These are phyloP conservation scores for Aurantiochytrium sp. DNA, from an alignment of 108 stramenopile species.

Conservation along the genomic window DNA sequence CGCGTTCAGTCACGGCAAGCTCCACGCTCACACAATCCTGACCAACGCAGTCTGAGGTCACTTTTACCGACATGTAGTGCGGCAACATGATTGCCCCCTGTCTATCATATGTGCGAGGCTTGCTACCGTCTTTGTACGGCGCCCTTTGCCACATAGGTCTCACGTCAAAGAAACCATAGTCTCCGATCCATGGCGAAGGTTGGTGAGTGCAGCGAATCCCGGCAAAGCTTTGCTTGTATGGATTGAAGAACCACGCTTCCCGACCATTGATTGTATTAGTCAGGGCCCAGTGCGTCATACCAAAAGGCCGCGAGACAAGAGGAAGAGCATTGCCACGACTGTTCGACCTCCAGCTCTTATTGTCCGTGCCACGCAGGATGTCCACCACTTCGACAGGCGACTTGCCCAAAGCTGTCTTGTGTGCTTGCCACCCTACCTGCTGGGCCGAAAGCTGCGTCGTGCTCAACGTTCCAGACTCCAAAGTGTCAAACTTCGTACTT, in stretches of 20 bases:
- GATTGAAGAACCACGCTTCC: not conserved
- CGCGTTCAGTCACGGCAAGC: not conserved
- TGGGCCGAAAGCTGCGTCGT: not conserved
- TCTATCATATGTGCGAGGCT: not conserved
- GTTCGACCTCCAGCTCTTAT: not conserved
- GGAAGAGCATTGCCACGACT: conserved; percentile 17
- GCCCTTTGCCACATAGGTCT: not conserved
- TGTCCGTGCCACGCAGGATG: not conserved
- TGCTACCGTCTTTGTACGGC: not conserved
- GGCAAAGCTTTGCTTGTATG: not conserved
- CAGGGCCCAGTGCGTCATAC: conserved; percentile 11
- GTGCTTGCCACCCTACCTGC: not conserved
- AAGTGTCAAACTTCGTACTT: too few species aligned
- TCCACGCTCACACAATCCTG: not conserved
- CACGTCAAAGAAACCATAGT: conserved; percentile 26
- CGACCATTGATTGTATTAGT: not conserved
- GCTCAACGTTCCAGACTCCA: not conserved
- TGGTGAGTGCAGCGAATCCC: conserved; percentile 26
- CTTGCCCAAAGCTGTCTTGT: not conserved
- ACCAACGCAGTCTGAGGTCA: not conserved
- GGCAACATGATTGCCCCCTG: not conserved
- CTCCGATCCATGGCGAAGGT: conserved; percentile 35
- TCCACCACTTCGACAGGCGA: not conserved
- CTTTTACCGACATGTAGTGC: not conserved
- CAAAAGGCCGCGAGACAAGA: conserved; percentile 1